A percentile compares a stretch with the other conserved stretches of the same genome.
Conservation (phyloP, 1,284 basidiomycete genomes). For the Ganoderma lingzhi region DNA sequence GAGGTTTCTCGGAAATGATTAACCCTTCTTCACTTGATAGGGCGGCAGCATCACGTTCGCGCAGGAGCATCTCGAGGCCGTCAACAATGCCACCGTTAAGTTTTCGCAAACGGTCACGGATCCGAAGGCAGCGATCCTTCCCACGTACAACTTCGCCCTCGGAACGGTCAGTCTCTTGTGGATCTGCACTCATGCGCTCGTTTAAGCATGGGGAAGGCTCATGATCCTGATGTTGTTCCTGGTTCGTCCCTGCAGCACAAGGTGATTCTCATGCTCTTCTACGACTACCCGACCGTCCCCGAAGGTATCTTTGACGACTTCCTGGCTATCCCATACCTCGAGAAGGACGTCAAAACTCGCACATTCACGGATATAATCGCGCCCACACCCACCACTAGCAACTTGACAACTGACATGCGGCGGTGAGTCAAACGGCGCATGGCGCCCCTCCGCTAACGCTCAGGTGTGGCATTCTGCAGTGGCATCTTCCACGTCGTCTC, state of each 20-base stretch:
- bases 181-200: background rate
- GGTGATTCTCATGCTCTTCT: slow-evolving; percentile 47
- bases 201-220: background rate
- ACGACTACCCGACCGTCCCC: slow-evolving; percentile 51
- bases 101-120: slow-evolving; percentile 59
- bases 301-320: slow-evolving; percentile 52
- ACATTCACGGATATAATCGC: slow-evolving; percentile 44
- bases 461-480: slow-evolving; percentile 38
- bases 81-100: slow-evolving; percentile 55
- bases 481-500: slow-evolving; percentile 60
- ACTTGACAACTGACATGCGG: too few species aligned
- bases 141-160: slow-evolving; percentile 57
- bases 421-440: slow-evolving; percentile 45
- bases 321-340: slow-evolving; percentile 43
- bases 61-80: slow-evolving; percentile 44
- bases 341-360: slow-evolving; percentile 44
- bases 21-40: slow-evolving; percentile 41
- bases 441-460: background rate
- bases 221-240: background rate
- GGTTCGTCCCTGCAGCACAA: slow-evolving; percentile 23
- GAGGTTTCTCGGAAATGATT: background rate
- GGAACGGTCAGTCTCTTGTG: slow-evolving; percentile 44
- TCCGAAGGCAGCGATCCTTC: slow-evolving; percentile 67
- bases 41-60: slow-evolving; percentile 60
- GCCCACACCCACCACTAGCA: too few species aligned